Conservation (phyloP, 2,329 filamentous ascomycete genomes). For the Raffaelea albimanens region DNA sequence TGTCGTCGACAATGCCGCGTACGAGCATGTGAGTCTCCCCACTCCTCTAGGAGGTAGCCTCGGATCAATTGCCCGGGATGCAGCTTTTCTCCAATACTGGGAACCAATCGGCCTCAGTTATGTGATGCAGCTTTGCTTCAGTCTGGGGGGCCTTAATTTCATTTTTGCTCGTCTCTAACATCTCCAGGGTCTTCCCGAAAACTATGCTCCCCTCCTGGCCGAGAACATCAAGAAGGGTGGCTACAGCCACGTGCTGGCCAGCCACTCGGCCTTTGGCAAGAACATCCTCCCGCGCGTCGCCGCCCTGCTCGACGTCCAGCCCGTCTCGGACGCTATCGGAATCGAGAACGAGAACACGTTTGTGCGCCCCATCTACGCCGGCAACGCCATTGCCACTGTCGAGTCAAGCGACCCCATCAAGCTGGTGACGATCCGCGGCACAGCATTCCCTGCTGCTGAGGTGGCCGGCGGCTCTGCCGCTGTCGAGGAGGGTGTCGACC, state of each 20-base stretch:
- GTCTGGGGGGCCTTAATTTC: too few species aligned
- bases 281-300: slow-evolving; percentile 85
- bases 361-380: slow-evolving; percentile 92
- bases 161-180: too few species aligned
- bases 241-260: slow-evolving; percentile 84
- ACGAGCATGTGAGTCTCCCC: slow-evolving; percentile 72
- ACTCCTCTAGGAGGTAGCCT: too few species aligned
- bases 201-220: slow-evolving; percentile 82
- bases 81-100: too few species aligned
- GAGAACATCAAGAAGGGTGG: slow-evolving; percentile 96
- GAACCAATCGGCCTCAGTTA: too few species aligned
- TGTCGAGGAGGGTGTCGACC: slow-evolving; percentile 74
- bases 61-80: too few species aligned
- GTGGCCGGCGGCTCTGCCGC: slow-evolving; percentile 58
- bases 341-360: slow-evolving; percentile 91
- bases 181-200: slow-evolving; percentile 74
- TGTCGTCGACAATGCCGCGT: slow-evolving; percentile 76
- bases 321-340: slow-evolving; percentile 81
- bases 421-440: slow-evolving; percentile 85
- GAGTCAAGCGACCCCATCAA: slow-evolving; percentile 82
- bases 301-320: slow-evolving; percentile 83
- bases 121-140: too few species aligned
- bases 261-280: slow-evolving; percentile 95
- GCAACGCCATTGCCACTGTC: slow-evolving; percentile 93
- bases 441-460: slow-evolving; percentile 72